Evolutionary conservation across 805 yeast genomes (phyloP).

Genomic region (Wilhelminamyces savonicus): DNA sequence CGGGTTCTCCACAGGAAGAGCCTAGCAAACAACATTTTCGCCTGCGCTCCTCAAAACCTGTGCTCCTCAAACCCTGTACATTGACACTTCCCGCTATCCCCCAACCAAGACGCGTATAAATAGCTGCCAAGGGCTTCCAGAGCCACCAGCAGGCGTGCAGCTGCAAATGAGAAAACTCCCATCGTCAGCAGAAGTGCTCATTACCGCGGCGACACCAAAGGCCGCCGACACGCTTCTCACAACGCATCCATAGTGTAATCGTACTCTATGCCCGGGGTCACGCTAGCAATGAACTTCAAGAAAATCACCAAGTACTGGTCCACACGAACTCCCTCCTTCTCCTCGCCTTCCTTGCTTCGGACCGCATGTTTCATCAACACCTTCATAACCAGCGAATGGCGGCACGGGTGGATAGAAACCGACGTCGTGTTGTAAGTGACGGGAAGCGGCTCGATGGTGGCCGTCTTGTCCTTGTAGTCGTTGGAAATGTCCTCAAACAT

Average conservation of each 20-base stretch:
- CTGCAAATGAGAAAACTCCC: no score
- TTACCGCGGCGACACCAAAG: no score
- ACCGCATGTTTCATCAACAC: slow-evolving; percentile 72
- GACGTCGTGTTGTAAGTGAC: slow-evolving; percentile 68
- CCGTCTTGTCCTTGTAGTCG: slow-evolving; percentile 93
- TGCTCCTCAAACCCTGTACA: no score
- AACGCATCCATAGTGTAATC: slow-evolving; percentile 98
- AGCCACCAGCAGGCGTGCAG: no score
- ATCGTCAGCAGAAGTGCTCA: no score
- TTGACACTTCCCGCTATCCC: no score
- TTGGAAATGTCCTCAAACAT: slow-evolving; percentile 94
- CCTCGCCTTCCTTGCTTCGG: slow-evolving; percentile 32
- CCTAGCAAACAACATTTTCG: no score
- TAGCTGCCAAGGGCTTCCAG: no score
- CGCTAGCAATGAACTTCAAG: slow-evolving; percentile 91
- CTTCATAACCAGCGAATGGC: slow-evolving; percentile 92
- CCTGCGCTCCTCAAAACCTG: no score
- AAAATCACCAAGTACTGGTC: slow-evolving; percentile 90
- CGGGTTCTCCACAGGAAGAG: no score
- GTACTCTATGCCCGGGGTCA: slow-evolving; percentile 95
- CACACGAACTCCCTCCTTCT: slow-evolving; percentile 52
- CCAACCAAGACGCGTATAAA: no score
- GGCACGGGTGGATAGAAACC: slow-evolving; percentile 93
- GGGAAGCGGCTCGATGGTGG: slow-evolving; percentile 91
- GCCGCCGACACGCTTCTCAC: slow-evolving; percentile 14